These are phyloP conservation scores for Caloboletus inedulis DNA, from an alignment of 1,284 basidiomycete species.

Conservation along the genomic window DNA sequence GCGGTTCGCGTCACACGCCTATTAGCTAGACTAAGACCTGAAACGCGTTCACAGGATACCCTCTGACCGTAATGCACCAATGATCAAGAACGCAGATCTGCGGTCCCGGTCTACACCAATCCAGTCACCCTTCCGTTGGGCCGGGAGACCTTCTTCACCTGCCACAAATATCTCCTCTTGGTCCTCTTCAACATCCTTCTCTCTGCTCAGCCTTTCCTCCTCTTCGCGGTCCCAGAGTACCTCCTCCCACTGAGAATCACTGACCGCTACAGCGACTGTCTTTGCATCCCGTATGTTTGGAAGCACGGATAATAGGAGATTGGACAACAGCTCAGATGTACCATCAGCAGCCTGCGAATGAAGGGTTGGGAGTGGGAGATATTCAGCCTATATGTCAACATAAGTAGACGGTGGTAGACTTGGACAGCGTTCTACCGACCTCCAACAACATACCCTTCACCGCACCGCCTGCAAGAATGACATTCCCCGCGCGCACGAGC, in stretches of 20 bases:
- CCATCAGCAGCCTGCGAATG: conserved; percentile 57
- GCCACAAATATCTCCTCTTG: conserved; percentile 51
- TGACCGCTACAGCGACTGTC: conserved; percentile 70
- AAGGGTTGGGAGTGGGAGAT: conserved; percentile 66
- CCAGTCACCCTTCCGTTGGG: conserved; percentile 60
- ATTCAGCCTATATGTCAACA: conserved; percentile 56
- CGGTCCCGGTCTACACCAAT: conserved; percentile 70
- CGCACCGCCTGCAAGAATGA: conserved; percentile 65
- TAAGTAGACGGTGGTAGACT: conserved; percentile 3
- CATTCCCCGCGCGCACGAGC: conserved; percentile 76
- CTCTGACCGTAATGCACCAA: conserved; percentile 68
- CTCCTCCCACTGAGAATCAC: conserved; percentile 73
- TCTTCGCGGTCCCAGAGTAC: conserved; percentile 72
- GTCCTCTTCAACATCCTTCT: conserved; percentile 22
- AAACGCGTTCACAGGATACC: conserved; percentile 49
- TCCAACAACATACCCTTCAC: conserved; percentile 77
- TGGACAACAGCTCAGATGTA: conserved; percentile 67
- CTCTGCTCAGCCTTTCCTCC: conserved; percentile 39
- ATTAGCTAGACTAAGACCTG: not conserved
- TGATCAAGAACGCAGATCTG: conserved; percentile 71
- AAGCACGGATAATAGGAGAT: conserved; percentile 66
- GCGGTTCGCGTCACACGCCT: conserved; percentile 34
- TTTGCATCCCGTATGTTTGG: conserved; percentile 67
- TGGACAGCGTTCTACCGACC: conserved; percentile 38
- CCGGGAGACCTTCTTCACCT: conserved; percentile 50